Evolutionary conservation across 306 rosid genomes (phyloP), one percentile per base, ranked within the genome.

Genomic region (Parietaria judaica): DNA sequence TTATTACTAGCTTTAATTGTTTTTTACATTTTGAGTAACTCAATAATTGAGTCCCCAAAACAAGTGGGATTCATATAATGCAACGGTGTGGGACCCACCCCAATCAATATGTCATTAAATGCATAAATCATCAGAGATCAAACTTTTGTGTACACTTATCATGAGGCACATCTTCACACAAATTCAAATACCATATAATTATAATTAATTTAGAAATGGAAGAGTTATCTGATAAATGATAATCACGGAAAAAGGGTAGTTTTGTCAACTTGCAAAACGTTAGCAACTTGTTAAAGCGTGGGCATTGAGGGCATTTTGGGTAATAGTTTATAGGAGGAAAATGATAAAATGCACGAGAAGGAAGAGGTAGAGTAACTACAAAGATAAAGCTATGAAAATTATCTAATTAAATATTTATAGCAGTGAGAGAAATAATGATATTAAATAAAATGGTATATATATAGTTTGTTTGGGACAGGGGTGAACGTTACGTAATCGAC

Each of bases 21-120:
- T 41, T 41, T 41, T 41, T 41, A 41, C 45, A 59, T 46, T 70
- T 60, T 71, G 37, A 49, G 55, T 44, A 69, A 76, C 71, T 72
- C 85, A 81, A 84, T 84, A 79, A 84, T 84, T 81, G 91, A 74
- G 80, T 56, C 60, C 63, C 64, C 57, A 71, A 79, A 69, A 57
- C 80, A 65, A 76, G 76, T 68, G 81, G 80, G 58, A 60, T 74
- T 71, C 65, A 58, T 45, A 79, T 77, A 51, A 81, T 72, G 76
- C 69, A 77, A 79, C 36, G 57, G 5, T 1, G 66, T 4, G 68
- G 85, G 83, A 41, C 72, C 79, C 76, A 58, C 41, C 59, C 36
- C 64, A 77, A 83, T 80, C 80, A 80, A 75, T 74, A 61, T 60
- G 64, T 36, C 70, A 75, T 80, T 79, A 66, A 80, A 83, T 80